A percentile compares a stretch with the other conserved stretches of the same genome.
Evolutionary conservation across 345 rosid genomes (phyloP).

Genomic region (Turritis glabra): DNA sequence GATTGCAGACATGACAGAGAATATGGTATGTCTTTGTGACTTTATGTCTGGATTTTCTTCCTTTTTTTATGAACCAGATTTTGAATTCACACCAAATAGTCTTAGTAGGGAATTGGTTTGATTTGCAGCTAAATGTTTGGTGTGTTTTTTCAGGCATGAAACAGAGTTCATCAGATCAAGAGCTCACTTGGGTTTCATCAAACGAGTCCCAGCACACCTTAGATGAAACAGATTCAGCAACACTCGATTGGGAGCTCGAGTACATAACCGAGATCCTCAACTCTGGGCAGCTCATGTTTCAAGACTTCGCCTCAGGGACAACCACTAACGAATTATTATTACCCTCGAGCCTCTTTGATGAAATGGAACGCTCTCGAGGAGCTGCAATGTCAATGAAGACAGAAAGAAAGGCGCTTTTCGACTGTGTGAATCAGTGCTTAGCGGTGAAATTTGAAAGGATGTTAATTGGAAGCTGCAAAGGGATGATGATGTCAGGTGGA

Average conservation of each 20-base stretch:
- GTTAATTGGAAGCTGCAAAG: slow-evolving; percentile 58
- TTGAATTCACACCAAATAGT: slow-evolving; percentile 8
- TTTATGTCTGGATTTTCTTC: not conserved
- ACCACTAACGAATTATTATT: slow-evolving; percentile 40
- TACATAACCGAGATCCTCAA: slow-evolving; percentile 64
- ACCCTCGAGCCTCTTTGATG: slow-evolving; percentile 65
- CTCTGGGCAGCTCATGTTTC: slow-evolving; percentile 62
- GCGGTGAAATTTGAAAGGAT: slow-evolving; percentile 56
- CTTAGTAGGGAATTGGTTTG: not conserved
- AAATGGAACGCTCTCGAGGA: slow-evolving; percentile 53
- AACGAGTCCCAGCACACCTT: slow-evolving; percentile 45
- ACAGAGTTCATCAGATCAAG: slow-evolving; percentile 45
- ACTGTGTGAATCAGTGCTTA: slow-evolving; percentile 71
- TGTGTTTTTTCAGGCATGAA: slow-evolving; percentile 30
- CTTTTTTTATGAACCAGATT: not conserved
- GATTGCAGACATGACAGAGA: slow-evolving; percentile 33
- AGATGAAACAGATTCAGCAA: slow-evolving; percentile 36
- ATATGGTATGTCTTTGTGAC: slow-evolving; percentile 17
- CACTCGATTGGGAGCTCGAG: slow-evolving; percentile 58
- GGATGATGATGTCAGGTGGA: slow-evolving; percentile 41
- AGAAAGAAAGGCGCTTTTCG: slow-evolving; percentile 63
- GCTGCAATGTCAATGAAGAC: slow-evolving; percentile 43
- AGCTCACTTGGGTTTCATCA: slow-evolving; percentile 62
- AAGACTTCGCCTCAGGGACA: slow-evolving; percentile 60
- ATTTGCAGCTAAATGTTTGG: slow-evolving; percentile 4